Conservation (phyloP, 345 rosid species). For the Abelmoschus esculentus region DNA sequence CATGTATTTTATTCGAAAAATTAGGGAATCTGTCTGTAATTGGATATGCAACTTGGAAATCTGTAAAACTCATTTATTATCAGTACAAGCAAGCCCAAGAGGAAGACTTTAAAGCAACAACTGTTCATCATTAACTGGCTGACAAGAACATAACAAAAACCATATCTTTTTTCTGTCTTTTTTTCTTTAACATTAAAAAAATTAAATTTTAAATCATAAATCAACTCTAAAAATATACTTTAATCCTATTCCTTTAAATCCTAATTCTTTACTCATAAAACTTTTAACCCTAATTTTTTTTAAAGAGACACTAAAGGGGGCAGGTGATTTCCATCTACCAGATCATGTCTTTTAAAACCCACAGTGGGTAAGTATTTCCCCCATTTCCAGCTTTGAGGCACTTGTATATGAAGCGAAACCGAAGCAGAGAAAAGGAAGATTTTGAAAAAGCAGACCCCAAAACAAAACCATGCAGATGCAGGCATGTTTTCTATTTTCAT, state of each 20-base stretch:
- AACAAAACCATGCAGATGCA: background rate
- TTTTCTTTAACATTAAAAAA: too few relatives aligned
- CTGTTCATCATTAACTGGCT: background rate
- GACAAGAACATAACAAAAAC: too few relatives aligned
- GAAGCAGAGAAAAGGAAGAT: background rate
- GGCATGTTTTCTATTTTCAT: background rate
- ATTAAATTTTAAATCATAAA: too few relatives aligned
- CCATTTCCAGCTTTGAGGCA: background rate
- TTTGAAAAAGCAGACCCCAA: background rate
- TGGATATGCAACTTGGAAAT: background rate
- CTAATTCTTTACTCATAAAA: too few relatives aligned
- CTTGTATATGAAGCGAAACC: constrained; percentile 14
- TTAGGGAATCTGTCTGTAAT: background rate
- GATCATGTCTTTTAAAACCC: background rate
- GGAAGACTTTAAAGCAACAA: constrained; percentile 5
- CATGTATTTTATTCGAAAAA: background rate
- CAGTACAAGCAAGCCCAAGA: constrained; percentile 6
- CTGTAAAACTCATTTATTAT: background rate
- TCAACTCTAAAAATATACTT: too few relatives aligned
- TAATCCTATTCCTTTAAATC: too few relatives aligned
- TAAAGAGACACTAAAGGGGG: too few relatives aligned
- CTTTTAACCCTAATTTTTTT: too few relatives aligned
- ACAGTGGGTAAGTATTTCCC: background rate
- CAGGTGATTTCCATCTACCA: background rate
- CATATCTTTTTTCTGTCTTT: too few relatives aligned